Conservation (phyloP, 2,329 filamentous ascomycete species). For the Fusarium phyllophilum region DNA sequence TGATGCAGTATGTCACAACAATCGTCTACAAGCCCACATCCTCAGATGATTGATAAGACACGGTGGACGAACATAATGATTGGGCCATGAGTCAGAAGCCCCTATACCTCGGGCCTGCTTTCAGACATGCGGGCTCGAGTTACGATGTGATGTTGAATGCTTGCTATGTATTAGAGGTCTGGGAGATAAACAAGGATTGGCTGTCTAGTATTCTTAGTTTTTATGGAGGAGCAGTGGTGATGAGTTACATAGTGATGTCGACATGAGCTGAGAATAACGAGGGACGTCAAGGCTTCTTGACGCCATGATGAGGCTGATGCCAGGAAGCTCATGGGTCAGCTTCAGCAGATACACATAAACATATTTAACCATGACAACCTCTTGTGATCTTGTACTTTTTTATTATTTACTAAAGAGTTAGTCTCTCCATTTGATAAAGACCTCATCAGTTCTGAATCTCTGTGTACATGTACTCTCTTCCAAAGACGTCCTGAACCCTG, state of each 20-base stretch:
- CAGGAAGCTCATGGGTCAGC: background rate
- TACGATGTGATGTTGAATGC: slow-evolving; percentile 23
- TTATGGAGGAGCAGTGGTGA: background rate
- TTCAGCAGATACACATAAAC: slow-evolving; percentile 4
- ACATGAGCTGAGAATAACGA: background rate
- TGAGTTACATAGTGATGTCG: background rate
- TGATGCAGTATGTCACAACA: slow-evolving; percentile 86
- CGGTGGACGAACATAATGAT: background rate
- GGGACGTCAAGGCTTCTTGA: background rate
- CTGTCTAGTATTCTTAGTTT: background rate
- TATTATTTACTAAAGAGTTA: slow-evolving; percentile 40
- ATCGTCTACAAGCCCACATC: slow-evolving; percentile 95
- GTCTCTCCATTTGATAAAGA: slow-evolving; percentile 82
- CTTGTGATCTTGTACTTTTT: background rate
- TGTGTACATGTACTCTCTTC: slow-evolving; percentile 88
- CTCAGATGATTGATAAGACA: slow-evolving; percentile 57
- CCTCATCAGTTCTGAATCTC: slow-evolving; percentile 84
- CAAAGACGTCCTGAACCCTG: slow-evolving; percentile 79
- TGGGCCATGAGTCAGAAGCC: background rate
- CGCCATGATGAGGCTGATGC: background rate
- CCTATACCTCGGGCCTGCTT: slow-evolving; percentile 1
- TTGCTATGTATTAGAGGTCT: slow-evolving; percentile 7
- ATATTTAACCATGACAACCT: background rate
- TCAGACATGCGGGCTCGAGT: background rate
- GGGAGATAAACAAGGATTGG: background rate